Percentiles rank a stretch among this genome's conserved stretches.
Evolutionary conservation across 148 eudicot genomes (phyloP).

Genomic region (Rhododendron ferrugineum): DNA sequence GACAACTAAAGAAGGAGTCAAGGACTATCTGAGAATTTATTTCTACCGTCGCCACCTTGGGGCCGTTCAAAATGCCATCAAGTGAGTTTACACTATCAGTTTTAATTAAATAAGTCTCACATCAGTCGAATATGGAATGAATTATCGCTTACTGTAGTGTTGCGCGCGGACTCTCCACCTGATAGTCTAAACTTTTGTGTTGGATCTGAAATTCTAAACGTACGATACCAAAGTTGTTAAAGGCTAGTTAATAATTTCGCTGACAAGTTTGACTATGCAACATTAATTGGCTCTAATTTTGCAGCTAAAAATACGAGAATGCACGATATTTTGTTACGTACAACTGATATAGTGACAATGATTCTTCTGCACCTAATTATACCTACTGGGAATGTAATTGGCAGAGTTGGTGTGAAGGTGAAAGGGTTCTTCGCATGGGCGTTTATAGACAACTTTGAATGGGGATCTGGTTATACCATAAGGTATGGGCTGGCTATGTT

Average conservation of each 20-base stretch:
- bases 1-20: slow-evolving; percentile 4
- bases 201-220: too few species aligned
- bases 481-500: slow-evolving; percentile 12
- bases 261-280: too few species aligned
- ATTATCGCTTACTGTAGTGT: too few species aligned
- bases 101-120: not conserved
- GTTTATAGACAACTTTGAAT: slow-evolving; percentile 12
- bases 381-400: not conserved
- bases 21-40: slow-evolving; percentile 13
- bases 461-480: slow-evolving; percentile 12
- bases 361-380: not conserved
- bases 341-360: too few species aligned
- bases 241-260: too few species aligned
- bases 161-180: too few species aligned
- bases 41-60: slow-evolving; percentile 14
- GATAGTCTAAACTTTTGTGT: too few species aligned
- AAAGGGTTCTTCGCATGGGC: slow-evolving; percentile 20
- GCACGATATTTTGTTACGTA: too few species aligned
- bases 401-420: slow-evolving; percentile 10
- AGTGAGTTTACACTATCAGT: slow-evolving; percentile 3
- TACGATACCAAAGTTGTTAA: too few species aligned
- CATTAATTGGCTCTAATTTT: too few species aligned
- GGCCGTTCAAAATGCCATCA: slow-evolving; percentile 17
- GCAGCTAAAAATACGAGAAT: too few species aligned
- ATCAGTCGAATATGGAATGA: not conserved